phyloP scores from a whole-genome alignment of 768 basidiomycete species.

The Boletus subparvulus region DNA sequence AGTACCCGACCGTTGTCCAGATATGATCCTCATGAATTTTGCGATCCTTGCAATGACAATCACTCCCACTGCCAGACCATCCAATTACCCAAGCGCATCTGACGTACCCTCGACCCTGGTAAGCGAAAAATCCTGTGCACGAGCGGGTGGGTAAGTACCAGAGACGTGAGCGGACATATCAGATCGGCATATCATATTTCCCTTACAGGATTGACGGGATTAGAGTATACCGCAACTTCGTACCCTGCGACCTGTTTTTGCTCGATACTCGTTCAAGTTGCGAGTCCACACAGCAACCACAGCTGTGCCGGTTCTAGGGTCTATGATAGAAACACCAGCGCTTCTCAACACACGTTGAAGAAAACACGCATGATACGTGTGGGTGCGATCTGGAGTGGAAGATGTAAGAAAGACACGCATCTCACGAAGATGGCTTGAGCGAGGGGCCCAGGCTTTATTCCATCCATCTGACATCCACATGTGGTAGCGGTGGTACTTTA shows the following conservation, averaged over 20 bases:
- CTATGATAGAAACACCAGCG: not conserved
- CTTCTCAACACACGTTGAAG: slow-evolving; percentile 16
- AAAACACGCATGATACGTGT: slow-evolving; percentile 26
- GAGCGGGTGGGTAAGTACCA: not conserved
- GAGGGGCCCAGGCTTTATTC: not conserved
- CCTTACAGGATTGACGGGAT: not conserved
- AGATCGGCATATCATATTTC: not conserved
- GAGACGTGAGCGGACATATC: not conserved
- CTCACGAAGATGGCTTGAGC: no score
- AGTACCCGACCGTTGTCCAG: slow-evolving; percentile 3
- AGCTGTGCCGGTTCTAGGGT: slow-evolving; percentile 13
- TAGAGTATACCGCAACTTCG: no score
- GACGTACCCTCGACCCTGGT: slow-evolving; percentile 21
- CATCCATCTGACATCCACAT: not conserved
- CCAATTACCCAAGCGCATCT: not conserved
- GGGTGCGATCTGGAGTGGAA: slow-evolving; percentile 11
- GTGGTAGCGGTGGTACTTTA: not conserved
- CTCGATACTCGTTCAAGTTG: not conserved
- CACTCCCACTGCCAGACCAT: not conserved
- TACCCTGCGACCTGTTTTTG: slow-evolving; percentile 10
- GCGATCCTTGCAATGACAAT: slow-evolving; percentile 10
- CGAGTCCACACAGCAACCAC: no score
- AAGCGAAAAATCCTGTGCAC: slow-evolving; percentile 13
- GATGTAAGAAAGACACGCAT: not conserved
- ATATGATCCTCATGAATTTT: slow-evolving; percentile 6